Base-by-base conservation (phyloP, 192 early-diverging fungal species). In the Dissophora ornata region DNA sequence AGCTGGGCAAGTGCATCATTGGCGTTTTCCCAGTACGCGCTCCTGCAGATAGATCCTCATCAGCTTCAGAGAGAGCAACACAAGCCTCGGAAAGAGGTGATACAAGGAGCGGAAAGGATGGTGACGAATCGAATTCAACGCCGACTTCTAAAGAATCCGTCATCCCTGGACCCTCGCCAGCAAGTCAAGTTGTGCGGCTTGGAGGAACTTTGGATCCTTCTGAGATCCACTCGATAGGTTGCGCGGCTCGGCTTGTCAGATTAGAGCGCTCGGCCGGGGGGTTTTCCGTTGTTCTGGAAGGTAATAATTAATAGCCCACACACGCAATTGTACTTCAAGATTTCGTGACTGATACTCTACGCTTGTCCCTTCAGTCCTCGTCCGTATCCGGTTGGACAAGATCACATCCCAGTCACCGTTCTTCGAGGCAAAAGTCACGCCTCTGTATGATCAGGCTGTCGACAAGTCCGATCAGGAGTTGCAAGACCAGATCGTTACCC, bases 241-340 rank as follows among this genome's bases (percentile, higher is more conserved):
- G 85, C 56, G 64, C 79, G 19, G 88, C 80, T 34, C 80, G 84
- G 44, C 79, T 90, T 51, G 63, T 85, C 38, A 69, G 81, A 46
- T 69, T 83, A 21, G 87, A 91, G 45, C 83, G 90, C 46, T 66
- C 84, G 36, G 83, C 81, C 11, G 81, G 82, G 16, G 84, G 85
- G 15, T 92, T 91, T 57, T 64, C 79, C 18, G 86, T 90, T 2
- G 87, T 89, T 57, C 70, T 92, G 3, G 92, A 94, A 82, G 92
- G 91, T 79, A 51, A n/a, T n/a, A n/a, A n/a, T n/a, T n/a, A n/a
- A n/a, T n/a, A n/a, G n/a, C n/a, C n/a, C n/a, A n/a, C n/a, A n/a
- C n/a, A n/a, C n/a, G n/a, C n/a, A n/a, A n/a, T n/a, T n/a, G n/a
- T n/a, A n/a, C n/a, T n/a, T n/a, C n/a, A n/a, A 38, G 36, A 38